A percentile compares a stretch with the other conserved stretches of the same genome.
Evolutionary conservation across 441 rosid species (phyloP).

Genomic region (Gossypium gossypioides): DNA sequence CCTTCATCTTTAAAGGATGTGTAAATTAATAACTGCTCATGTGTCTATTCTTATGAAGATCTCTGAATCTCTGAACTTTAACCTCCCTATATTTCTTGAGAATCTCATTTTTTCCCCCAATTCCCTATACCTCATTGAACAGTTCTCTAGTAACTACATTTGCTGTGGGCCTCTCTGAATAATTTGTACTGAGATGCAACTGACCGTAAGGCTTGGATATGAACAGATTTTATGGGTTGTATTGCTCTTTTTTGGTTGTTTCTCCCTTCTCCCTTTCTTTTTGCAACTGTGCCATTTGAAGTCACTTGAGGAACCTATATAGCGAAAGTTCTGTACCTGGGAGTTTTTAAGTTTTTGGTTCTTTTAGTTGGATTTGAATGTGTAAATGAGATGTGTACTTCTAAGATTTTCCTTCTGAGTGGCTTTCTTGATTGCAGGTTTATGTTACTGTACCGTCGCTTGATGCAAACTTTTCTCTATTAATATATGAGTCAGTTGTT

Average conservation of each 20-base stretch:
- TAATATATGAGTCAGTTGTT: constrained; percentile 41
- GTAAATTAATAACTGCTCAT: not conserved
- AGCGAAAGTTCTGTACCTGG: not conserved
- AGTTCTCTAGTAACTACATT: not conserved
- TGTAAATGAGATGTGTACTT: not conserved
- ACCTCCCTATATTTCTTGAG: not conserved
- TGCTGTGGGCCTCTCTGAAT: not conserved
- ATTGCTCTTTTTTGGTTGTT: not conserved
- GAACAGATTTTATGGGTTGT: not conserved
- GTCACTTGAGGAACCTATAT: not conserved
- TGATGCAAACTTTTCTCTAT: constrained; percentile 45
- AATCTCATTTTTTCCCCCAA: not conserved
- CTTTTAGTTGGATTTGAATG: not conserved
- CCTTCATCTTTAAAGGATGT: not conserved
- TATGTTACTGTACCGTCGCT: constrained; percentile 33
- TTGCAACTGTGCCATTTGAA: not conserved
- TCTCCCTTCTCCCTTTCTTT: not conserved
- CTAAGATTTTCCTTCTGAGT: not conserved
- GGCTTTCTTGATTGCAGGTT: constrained; percentile 49
- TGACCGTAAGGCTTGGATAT: not conserved
- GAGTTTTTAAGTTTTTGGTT: not conserved
- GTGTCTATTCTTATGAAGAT: not conserved
- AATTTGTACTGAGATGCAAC: not conserved
- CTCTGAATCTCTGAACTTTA: not conserved
- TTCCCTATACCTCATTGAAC: not conserved